Base-by-base conservation (phyloP, 495 filamentous ascomycete genomes). In the Halenospora varia region DNA sequence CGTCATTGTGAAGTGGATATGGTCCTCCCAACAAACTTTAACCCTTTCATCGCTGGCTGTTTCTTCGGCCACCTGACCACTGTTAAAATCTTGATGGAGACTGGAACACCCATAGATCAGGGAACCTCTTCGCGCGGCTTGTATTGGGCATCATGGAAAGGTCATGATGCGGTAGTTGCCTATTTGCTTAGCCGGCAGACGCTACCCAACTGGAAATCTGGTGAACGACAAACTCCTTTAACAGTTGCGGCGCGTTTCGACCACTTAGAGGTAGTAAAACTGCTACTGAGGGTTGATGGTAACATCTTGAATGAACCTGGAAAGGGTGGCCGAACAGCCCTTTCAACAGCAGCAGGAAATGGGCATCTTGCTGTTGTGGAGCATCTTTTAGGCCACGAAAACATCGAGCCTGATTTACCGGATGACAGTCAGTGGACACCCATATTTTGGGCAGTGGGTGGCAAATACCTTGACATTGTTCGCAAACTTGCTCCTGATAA, bases 341-440 rank as follows among this genome's bases (percentile, higher is more conserved):
- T 69, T 0, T 67, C 65, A 0, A 49, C 57, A 25, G 67, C 67
- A 4, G 54, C 59, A 20, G 24, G 51, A 3, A 42, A 51, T 53
- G 65, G 65, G 10, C 46, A 57, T 39, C 2, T 53, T 19, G 56
- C 59, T 2, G 22, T 60, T 13, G 59, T 62, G 2, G 10, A 26
- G 18, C 1, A 22, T 1, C 54, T 67, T 29, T 26, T 62, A 1
- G 3, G 3, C 3, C 56, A 58, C n/a, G 9, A 2, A 0, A 18
- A 53, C 20, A 51, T 59, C 13, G 4, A 62, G 24, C 13, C 25
- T 8, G 54, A 66, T 52, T n/a, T 25, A 1, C 3, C 29, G 19
- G 57, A 62, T 23, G 18, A 35, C 15, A 29, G 26, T 18, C 29
- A 42, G 9, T 47, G 29, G 25, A 67, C 62, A 1, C 55, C 62